Conservation (phyloP, 2,329 filamentous ascomycete genomes). For the Sordariomycetes sp. region DNA sequence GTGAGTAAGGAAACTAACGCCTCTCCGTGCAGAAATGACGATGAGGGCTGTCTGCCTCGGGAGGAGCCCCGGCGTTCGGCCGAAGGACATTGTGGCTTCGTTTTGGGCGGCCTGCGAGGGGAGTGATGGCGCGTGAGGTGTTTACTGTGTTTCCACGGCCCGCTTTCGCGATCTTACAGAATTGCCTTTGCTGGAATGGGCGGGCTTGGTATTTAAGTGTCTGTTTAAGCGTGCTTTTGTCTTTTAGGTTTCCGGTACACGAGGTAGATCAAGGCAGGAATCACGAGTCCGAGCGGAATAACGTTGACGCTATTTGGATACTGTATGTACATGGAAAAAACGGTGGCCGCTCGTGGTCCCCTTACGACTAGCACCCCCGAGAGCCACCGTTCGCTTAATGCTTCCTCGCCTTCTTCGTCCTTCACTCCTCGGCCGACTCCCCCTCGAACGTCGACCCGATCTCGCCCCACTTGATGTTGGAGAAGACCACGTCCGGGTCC, state of each 20-base stretch:
- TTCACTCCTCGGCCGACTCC: conserved; percentile 6
- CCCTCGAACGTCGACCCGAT: conserved; percentile 39
- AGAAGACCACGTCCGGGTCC: conserved; percentile 39
- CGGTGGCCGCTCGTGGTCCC: neutral
- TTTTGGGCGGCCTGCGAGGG: conserved; percentile 14
- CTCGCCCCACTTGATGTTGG: conserved; percentile 50
- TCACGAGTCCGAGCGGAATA: neutral
- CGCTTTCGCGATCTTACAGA: neutral
- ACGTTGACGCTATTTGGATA: neutral
- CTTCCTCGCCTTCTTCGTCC: neutral
- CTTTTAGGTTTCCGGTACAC: too few relatives aligned
- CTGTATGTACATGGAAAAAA: neutral
- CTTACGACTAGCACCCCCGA: neutral
- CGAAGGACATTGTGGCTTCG: conserved; percentile 23
- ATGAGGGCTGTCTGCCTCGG: conserved; percentile 25
- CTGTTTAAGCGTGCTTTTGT: too few relatives aligned
- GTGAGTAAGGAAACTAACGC: neutral
- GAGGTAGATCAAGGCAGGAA: neutral
- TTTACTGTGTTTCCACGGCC: neutral
- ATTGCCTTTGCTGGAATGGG: too few relatives aligned
- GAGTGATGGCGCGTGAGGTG: neutral
- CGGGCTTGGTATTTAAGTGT: too few relatives aligned
- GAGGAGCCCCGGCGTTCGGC: conserved; percentile 24
- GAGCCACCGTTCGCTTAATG: neutral
- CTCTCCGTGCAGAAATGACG: neutral